Base-by-base conservation (phyloP, 108 stramenopile genomes). In the Pelagomonas calceolata region DNA sequence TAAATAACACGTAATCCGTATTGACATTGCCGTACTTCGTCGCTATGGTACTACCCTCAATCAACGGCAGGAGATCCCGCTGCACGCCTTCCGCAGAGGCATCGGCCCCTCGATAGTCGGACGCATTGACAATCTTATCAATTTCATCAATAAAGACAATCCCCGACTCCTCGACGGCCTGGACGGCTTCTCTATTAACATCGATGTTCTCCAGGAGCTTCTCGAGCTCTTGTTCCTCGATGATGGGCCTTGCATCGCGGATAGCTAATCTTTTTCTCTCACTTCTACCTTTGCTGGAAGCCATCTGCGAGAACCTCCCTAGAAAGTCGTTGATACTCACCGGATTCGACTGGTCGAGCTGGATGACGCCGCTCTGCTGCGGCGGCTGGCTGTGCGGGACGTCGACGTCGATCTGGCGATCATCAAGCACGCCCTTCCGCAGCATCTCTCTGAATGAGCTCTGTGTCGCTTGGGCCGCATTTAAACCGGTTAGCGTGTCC, bases 101-200 rank as follows among this genome's bases (percentile, higher is more conserved):
- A 77, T 99, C 98, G 7, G 95, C 91, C 30, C 90, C 87, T 63
- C 90, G 79, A 33, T 87, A 86, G 68, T 79, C 82, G 76, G 93
- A 90, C 77, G 88, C 85, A 88, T 84, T 17, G 89, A 86, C 67
- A 70, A 99, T 95, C 75, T 99, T 99, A 77, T 99, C 95, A 64
- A 99, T 97, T 79, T 99, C 98, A 84, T 99, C 98, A 74, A 99
- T 95, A 78, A 99, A 96, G 64, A 99, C 98, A 75, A 99, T 97
- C 18, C 98, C 98, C 39, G 81, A 84, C 81, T 99, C 91, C 76
- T 98, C 96, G 34, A 94, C 98, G 30, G 95, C 89, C 21, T 85
- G 68, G 66, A 99, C 82, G 0, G 98, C 98, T 73, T 94, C 92
- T 79, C 94, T 93, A 67, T 89, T 89, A 26, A 97, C 68, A 67